phyloP scores from a whole-genome alignment of 257 asterid species.

The Scutellaria baicalensis region DNA sequence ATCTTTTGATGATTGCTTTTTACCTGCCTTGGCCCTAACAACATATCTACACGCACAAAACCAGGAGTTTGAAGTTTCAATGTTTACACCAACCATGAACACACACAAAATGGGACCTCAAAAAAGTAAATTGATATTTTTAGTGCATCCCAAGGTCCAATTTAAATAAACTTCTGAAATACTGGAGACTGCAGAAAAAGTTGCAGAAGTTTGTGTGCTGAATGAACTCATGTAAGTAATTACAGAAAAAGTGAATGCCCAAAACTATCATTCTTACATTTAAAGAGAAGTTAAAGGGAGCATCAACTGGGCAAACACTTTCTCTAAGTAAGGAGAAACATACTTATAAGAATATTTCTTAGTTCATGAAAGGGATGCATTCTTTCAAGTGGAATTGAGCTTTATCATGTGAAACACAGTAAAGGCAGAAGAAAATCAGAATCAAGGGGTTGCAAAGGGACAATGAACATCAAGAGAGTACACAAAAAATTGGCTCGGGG shows the following conservation, averaged over 20 bases:
- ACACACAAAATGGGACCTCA: too few relatives aligned
- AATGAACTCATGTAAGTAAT: not conserved
- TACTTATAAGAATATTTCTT: not conserved
- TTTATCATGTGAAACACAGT: not conserved
- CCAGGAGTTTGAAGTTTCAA: not conserved
- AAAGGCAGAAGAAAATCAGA: not conserved
- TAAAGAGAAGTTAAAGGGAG: not conserved
- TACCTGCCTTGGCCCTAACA: constrained; percentile 96
- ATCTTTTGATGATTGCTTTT: constrained; percentile 87
- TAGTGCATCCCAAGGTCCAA: too few relatives aligned
- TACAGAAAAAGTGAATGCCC: not conserved
- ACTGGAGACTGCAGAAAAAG: too few relatives aligned
- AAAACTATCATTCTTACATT: not conserved
- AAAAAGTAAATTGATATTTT: too few relatives aligned
- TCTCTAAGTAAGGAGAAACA: not conserved
- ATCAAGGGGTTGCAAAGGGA: not conserved
- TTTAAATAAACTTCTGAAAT: too few relatives aligned
- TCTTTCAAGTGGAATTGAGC: not conserved
- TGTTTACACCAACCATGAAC: not conserved
- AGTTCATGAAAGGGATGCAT: not conserved
- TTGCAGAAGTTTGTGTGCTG: not conserved
- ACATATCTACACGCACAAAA: constrained; percentile 64
- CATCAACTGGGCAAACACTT: not conserved
- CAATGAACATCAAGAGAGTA: not conserved
- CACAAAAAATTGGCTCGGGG: not conserved